A percentile compares a stretch with the other conserved stretches of the same genome.
Evolutionary conservation across 139 green algal species (phyloP).

Genomic region (Auxenochlorella pyrenoidosa): DNA sequence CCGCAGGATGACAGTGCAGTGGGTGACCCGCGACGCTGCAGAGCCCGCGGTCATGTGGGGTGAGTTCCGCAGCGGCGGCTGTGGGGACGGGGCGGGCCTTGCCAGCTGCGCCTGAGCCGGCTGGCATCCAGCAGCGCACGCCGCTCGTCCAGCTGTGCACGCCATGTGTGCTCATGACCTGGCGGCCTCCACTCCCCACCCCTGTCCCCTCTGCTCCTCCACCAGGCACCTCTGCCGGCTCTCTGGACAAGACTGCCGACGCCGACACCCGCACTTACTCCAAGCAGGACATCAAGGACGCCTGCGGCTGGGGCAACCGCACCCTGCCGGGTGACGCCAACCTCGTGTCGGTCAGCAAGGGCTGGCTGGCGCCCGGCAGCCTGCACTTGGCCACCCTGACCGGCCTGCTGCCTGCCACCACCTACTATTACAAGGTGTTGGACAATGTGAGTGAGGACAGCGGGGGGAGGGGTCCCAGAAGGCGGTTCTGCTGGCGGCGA

Average conservation of each 20-base stretch:
- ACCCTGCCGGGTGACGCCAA: not conserved
- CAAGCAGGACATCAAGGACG: not conserved
- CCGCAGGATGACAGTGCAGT: not conserved
- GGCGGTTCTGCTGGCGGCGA: too few relatives aligned
- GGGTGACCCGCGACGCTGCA: not conserved
- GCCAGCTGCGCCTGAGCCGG: too few relatives aligned
- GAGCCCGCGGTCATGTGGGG: not conserved
- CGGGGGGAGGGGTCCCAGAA: too few relatives aligned
- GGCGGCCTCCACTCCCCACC: too few relatives aligned
- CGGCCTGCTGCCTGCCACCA: not conserved
- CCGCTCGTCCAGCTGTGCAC: too few relatives aligned
- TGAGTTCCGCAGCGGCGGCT: not conserved
- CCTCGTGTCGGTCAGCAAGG: conserved; percentile 23
- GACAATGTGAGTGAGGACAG: not conserved
- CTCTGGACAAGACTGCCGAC: not conserved
- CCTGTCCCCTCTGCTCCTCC: too few relatives aligned
- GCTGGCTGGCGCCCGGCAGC: not conserved
- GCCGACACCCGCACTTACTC: not conserved
- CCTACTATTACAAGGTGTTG: not conserved
- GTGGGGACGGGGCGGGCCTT: too few relatives aligned
- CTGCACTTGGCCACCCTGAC: not conserved
- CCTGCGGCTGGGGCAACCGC: not conserved
- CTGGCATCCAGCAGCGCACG: too few relatives aligned
- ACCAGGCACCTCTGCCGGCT: not conserved
- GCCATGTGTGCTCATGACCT: too few relatives aligned